Base-by-base conservation (phyloP, 441 rosid species). In the Gossypium gossypioides region DNA sequence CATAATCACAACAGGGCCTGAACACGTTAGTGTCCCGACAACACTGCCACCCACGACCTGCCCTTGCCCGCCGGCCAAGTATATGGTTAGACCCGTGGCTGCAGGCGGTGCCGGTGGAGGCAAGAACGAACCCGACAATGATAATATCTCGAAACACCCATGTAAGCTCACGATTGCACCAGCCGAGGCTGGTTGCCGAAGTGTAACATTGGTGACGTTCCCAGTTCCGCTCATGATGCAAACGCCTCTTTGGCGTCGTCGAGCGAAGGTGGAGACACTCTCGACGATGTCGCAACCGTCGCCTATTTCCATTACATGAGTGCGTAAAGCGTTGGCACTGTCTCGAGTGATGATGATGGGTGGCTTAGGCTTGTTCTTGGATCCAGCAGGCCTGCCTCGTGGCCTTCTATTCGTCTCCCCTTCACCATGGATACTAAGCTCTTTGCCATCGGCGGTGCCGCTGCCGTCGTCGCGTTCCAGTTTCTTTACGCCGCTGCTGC, bases 91-190 rank as follows among this genome's bases (percentile, higher is more conserved):
- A 62, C 97, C 97, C 9, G 97, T 84, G 4, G 98, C 98, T 0
- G 97, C 91, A 0, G 96, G 97, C 6, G 98, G 98, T 0, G 96
- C 97, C 0, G 98, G 98, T 0, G 97, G 96, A 0, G 98, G 98
- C 69, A 92, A 62, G 77, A 91, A 91, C 0, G 97, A 89, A 1
- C 98, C 98, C 0, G 98, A 75, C 0, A 92, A 88, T 2, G 98
- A 91, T 7, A 92, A 75, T 65, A 92, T 89, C 87, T 92, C 98
- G 72, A 91, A 92, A 40, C 96, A 78, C 16, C 98, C 98, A 34
- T 89, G 98, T 55, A 92, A 82, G 7, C 86, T 89, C 2, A 92
- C 92, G 19, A 91, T 76, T 51, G 97, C 89, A 51, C 98, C 96
- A 0, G 93, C 90, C 0, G 97, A 86, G 19, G 93, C 96, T 0